phyloP scores from a whole-genome alignment of 257 asterid genomes.

The Echium plantagineum region DNA sequence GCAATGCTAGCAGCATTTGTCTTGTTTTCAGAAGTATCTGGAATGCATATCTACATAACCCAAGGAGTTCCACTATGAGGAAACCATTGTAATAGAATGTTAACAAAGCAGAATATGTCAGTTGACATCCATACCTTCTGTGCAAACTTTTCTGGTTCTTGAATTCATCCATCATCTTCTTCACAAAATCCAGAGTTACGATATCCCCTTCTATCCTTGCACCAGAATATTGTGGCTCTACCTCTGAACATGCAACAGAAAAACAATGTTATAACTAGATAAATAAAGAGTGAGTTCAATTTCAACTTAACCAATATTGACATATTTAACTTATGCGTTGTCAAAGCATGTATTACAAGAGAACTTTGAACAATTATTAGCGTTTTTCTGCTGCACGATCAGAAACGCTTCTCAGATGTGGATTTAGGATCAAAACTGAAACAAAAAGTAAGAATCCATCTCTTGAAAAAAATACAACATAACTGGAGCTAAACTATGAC shows the following conservation, averaged over 20 bases:
- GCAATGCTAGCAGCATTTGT: slow-evolving; percentile 65
- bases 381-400: not conserved
- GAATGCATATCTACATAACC: slow-evolving; percentile 61
- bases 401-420: not conserved
- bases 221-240: slow-evolving; percentile 85
- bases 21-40: slow-evolving; percentile 82
- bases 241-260: slow-evolving; percentile 50
- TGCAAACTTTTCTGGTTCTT: slow-evolving; percentile 79
- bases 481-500: too few species aligned
- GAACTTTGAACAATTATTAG: not conserved
- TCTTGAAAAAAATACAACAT: too few species aligned
- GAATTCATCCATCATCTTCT: slow-evolving; percentile 91
- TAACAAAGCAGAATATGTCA: slow-evolving; percentile 1
- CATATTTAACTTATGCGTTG: not conserved
- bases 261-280: slow-evolving; percentile 9
- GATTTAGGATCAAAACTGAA: not conserved
- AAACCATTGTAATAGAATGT: not conserved
- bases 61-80: slow-evolving; percentile 6
- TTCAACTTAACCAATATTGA: not conserved
- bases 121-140: slow-evolving; percentile 43
- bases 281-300: not conserved
- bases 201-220: slow-evolving; percentile 89
- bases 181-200: slow-evolving; percentile 83
- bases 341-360: not conserved
- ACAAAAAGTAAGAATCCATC: not conserved